Base-by-base conservation (phyloP, 2,329 filamentous ascomycete species). In the Magnaporthiopsis rhizophila region DNA sequence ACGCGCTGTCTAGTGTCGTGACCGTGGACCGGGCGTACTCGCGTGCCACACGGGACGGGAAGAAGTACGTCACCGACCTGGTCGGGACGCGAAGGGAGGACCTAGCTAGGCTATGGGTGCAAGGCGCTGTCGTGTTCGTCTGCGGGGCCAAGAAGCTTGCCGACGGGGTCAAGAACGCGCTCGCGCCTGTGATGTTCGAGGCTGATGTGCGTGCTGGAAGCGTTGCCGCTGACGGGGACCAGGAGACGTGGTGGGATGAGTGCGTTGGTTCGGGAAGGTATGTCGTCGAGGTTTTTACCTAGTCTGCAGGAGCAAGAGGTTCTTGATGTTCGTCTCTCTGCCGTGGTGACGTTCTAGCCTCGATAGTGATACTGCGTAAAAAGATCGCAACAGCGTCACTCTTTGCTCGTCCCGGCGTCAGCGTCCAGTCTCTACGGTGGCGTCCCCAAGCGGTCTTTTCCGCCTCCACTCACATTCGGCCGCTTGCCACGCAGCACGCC, bases 81-180 rank as follows among this genome's bases (percentile, higher is more conserved):
- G 4, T 61, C 11, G 59, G 15, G 7, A 13, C 59, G 34, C 59
- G 59, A 34, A 24, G 13, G 30, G 59, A 38, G 2, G 59, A 61
- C 12, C 21, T 61, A n/a, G 34, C 24, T 1, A n/a, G 18, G 21
- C 11, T 61, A 4, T 61, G 59, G 59, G 21, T 11, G 21, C 12
- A 15, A 32, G 59, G 59, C 32, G 59, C 59, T 5, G 59, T 61
- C n/a, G 34, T 61, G 59, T 38, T 61, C n/a, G 59, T 61, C 2
- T 61, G 59, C 59, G 59, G 59, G 9, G 24, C 59, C 30, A 61
- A 61, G 34, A 61, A 38, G 34, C 59, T 61, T 11, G 34, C 59
- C 9, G 59, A 61, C 11, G 34, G 59, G 2, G 59, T 61, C 11
- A 38, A 26, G 34, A 8, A 15, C 12, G 59, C 21, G 1, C 21